Evolutionary conservation across 495 filamentous ascomycete species (phyloP), one percentile per base, ranked within the genome.

Genomic region (Tuber microsphaerosporum): DNA sequence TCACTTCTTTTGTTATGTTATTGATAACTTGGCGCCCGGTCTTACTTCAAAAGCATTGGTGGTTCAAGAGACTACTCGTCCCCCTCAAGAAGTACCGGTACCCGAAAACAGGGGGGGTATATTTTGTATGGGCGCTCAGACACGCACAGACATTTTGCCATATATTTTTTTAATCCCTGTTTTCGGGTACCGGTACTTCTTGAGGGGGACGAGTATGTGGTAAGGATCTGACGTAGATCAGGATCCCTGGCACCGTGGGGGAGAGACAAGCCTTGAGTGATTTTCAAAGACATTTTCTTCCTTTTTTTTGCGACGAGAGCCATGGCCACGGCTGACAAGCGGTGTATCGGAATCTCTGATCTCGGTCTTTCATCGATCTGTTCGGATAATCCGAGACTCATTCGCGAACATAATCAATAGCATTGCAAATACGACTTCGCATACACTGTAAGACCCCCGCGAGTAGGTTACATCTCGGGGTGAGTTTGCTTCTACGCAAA

Each of bases 381-480:
- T 26, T 19, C 14, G 56, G 56, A 34, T 17, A 34, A 65, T 34
- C 56, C 56, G 17, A 65, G 56, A 26, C 56, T 26, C 56, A 34
- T 65, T 65, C 31, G 34, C n/a, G 17, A 34, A n/a, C 31, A 34
- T 65, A 34, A 34, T 17, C 56, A 65, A 34, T 34, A 26, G 56
- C 31, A 65, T 65, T 65, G 56, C 56, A 65, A 65, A 65, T 34
- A 65, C 56, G 56, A 34, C 56, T 26, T 65, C 34, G 56, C 56
- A 34, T 65, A 34, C 56, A 26, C 34, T 17, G n/a, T 65, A 26
- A 26, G 56, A 34, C 26, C 56, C 56, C 56, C 26, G 26, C 26
- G 26, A 8, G 14, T 8, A 17, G 31, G 56, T 19, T 1, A 34
- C 56, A 17, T 26, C 12, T 26, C 12, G 56, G 56, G 56, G 26